phyloP scores from a whole-genome alignment of 805 yeast species.

The Wickerhamiella bombiphila region DNA sequence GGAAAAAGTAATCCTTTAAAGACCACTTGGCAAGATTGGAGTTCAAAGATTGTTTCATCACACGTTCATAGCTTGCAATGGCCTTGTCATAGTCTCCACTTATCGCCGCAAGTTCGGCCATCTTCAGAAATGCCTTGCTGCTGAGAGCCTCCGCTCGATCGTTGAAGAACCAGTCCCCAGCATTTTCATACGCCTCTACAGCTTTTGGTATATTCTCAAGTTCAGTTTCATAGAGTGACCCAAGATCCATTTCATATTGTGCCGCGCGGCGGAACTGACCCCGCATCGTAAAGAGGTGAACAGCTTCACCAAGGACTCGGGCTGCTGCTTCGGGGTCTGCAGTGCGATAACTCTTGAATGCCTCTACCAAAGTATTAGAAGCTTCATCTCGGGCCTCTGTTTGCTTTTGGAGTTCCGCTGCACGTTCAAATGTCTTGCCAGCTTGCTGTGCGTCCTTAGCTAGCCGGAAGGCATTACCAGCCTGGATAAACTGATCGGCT shows the following conservation, averaged over 20 bases:
- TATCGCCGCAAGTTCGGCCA: conserved; percentile 76
- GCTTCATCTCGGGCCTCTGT: conserved; percentile 80
- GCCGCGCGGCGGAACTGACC: conserved; percentile 98
- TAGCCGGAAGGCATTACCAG: conserved; percentile 79
- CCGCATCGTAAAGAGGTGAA: conserved; percentile 66
- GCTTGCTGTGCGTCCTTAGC: conserved; percentile 56
- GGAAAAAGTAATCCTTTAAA: conserved; percentile 78
- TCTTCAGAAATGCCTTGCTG: conserved; percentile 73
- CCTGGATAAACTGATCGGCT: conserved; percentile 75
- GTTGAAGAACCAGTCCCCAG: conserved; percentile 90
- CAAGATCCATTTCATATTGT: conserved; percentile 81
- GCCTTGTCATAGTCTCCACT: conserved; percentile 65
- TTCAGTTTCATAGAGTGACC: conserved; percentile 67
- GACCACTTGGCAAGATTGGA: conserved; percentile 78
- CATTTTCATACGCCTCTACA: conserved; percentile 65
- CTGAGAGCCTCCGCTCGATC: conserved; percentile 88
- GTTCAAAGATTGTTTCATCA: conserved; percentile 61
- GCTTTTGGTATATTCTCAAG: conserved; percentile 57
- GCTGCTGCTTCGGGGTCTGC: conserved; percentile 67
- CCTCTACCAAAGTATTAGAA: conserved; percentile 78
- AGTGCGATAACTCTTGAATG: conserved; percentile 69
- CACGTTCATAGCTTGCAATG: conserved; percentile 56
- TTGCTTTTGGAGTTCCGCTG: conserved; percentile 63
- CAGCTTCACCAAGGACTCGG: conserved; percentile 57
- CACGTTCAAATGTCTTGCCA: conserved; percentile 71